Conservation (phyloP, 192 early-diverging fungal genomes). For the Coemansia sp. region DNA sequence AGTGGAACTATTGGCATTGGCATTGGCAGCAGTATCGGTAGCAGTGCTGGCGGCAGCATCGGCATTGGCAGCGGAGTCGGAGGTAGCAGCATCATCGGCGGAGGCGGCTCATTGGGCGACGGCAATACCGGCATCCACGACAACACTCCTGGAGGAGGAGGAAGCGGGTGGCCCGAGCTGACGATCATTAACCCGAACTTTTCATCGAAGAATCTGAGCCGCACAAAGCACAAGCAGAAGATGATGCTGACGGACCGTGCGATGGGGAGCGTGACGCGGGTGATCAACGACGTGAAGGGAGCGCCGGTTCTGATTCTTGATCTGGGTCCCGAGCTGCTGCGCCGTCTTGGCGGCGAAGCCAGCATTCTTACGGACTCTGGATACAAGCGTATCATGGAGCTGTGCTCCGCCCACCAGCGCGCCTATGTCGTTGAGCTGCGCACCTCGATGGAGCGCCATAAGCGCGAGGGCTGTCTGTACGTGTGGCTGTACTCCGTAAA, state of each 20-base stretch:
- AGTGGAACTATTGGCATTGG: not conserved
- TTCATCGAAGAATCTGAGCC: slow-evolving; percentile 34
- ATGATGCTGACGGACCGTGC: slow-evolving; percentile 53
- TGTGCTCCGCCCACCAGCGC: slow-evolving; percentile 57
- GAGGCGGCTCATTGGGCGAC: slow-evolving; percentile 14
- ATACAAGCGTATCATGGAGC: slow-evolving; percentile 60
- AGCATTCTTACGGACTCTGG: slow-evolving; percentile 66
- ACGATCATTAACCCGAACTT: slow-evolving; percentile 39
- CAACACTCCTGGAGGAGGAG: slow-evolving; percentile 11
- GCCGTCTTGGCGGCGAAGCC: slow-evolving; percentile 57
- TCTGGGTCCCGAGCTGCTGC: slow-evolving; percentile 60
- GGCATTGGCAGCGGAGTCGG: not conserved
- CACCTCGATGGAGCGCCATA: slow-evolving; percentile 38
- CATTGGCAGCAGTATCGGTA: not conserved
- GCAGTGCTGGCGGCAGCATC: not conserved
- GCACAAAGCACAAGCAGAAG: slow-evolving; percentile 35
- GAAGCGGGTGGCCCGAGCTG: slow-evolving; percentile 36
- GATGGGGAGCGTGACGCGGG: slow-evolving; percentile 55
- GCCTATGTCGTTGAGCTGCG: slow-evolving; percentile 59
- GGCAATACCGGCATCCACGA: slow-evolving; percentile 42
- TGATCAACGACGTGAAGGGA: slow-evolving; percentile 57
- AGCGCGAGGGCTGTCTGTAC: slow-evolving; percentile 47
- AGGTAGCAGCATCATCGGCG: not conserved
- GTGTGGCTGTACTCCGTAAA: slow-evolving; percentile 75
- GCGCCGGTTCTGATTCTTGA: slow-evolving; percentile 69